phyloP scores from a whole-genome alignment of 106 monocot species.

The Dioscorea alata region DNA sequence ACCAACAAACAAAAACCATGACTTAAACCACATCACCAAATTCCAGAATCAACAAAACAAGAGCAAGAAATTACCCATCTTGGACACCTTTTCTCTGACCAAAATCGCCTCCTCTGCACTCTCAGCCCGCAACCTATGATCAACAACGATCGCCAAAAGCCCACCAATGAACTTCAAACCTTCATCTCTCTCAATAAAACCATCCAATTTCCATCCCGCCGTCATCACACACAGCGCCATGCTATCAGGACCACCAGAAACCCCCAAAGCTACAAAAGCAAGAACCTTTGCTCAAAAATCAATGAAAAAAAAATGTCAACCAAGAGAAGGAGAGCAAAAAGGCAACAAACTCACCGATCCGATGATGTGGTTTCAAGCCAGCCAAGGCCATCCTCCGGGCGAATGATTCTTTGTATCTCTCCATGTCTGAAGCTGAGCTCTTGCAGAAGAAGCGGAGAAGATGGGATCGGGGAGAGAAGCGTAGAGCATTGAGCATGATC shows the following conservation, averaged over 20 bases:
- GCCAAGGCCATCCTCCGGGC: conserved; percentile 80
- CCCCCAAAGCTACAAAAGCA: conserved; percentile 61
- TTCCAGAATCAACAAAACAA: background rate
- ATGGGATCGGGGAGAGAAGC: conserved; percentile 6
- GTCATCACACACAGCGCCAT: conserved; percentile 85
- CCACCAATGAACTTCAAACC: conserved; percentile 54
- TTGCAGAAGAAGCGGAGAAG: conserved; percentile 43
- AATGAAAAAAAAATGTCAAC: background rate
- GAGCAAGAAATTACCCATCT: conserved; percentile 49
- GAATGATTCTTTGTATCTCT: conserved; percentile 56
- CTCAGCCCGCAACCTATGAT: conserved; percentile 70
- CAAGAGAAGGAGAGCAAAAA: background rate
- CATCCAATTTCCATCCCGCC: conserved; percentile 67
- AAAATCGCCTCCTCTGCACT: conserved; percentile 70
- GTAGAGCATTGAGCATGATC: conserved; percentile 28
- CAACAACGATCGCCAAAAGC: conserved; percentile 82
- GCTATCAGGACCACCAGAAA: conserved; percentile 96
- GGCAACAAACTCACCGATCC: conserved; percentile 47
- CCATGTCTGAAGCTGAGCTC: conserved; percentile 25
- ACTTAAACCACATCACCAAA: background rate
- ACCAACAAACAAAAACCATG: background rate
- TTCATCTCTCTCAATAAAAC: conserved; percentile 4
- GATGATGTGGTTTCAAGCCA: conserved; percentile 78
- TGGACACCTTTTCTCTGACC: conserved; percentile 52
- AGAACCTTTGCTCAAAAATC: background rate